Evolutionary conservation across 805 yeast genomes (phyloP).

Genomic region (Starmerella gropengiesseri): DNA sequence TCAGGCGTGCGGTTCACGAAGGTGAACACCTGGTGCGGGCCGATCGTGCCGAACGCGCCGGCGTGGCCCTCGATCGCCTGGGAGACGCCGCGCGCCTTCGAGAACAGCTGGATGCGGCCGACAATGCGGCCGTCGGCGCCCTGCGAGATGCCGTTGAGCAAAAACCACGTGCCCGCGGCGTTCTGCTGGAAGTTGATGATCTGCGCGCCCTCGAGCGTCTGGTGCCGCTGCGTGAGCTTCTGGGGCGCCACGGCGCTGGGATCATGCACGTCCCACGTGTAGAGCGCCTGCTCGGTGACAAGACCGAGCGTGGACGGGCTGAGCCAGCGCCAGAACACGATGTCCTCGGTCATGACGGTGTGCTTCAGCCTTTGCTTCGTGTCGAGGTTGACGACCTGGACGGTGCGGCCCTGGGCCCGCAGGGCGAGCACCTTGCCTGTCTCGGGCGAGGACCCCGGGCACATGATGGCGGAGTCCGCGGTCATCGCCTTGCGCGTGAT

Average conservation of each 20-base stretch:
- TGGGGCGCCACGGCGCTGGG: constrained; percentile 69
- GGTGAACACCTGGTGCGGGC: constrained; percentile 71
- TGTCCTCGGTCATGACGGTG: constrained; percentile 74
- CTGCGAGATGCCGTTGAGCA: constrained; percentile 88
- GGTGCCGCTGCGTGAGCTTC: constrained; percentile 73
- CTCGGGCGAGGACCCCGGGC: constrained; percentile 41
- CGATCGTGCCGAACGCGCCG: constrained; percentile 68
- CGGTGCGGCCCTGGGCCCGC: constrained; percentile 91
- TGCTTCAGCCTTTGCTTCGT: constrained; percentile 83
- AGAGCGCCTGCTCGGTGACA: constrained; percentile 66
- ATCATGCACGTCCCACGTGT: constrained; percentile 75
- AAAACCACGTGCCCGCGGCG: constrained; percentile 78
- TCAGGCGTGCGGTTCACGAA: constrained; percentile 82
- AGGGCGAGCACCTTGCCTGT: constrained; percentile 72
- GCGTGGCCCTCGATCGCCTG: constrained; percentile 98
- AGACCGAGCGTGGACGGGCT: constrained; percentile 62
- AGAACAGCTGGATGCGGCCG: constrained; percentile 89
- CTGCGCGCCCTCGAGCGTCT: constrained; percentile 62
- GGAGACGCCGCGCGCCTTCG: constrained; percentile 79
- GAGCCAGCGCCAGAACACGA: constrained; percentile 94
- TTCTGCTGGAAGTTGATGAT: constrained; percentile 84
- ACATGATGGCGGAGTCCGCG: constrained; percentile 96
- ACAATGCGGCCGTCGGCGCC: constrained; percentile 79
- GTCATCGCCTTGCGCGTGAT: constrained; percentile 86
- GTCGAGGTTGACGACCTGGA: constrained; percentile 80